These are phyloP conservation scores for Zygosaccharomyces sapae DNA, from an alignment of 1,139 yeast species.

Conservation along the genomic window DNA sequence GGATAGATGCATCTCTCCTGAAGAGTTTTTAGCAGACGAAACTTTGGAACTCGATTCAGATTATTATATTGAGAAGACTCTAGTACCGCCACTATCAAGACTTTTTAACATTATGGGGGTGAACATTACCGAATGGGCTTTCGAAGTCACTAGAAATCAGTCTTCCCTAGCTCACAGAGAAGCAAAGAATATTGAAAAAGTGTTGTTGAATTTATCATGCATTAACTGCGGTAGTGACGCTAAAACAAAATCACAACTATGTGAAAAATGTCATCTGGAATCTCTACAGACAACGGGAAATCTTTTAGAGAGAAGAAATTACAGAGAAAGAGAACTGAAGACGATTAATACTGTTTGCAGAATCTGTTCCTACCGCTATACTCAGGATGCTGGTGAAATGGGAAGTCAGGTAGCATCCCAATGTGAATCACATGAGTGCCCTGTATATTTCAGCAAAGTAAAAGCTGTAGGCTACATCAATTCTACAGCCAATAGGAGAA, in stretches of 20 bases:
- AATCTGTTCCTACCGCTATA: constrained; percentile 30
- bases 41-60: constrained; percentile 63
- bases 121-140: constrained; percentile 71
- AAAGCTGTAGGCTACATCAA: constrained; percentile 17
- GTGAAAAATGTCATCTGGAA: constrained; percentile 38
- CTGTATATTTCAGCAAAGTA: constrained; percentile 37
- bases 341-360: constrained; percentile 32
- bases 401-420: constrained; percentile 20
- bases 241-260: constrained; percentile 30
- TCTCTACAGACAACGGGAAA: constrained; percentile 27
- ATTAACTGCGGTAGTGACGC: constrained; percentile 21
- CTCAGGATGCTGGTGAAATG: constrained; percentile 22
- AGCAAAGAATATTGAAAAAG: constrained; percentile 10
- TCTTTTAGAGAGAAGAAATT: constrained; percentile 21
- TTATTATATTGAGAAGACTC: constrained; percentile 75
- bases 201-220: constrained; percentile 21
- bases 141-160: constrained; percentile 54
- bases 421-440: constrained; percentile 41
- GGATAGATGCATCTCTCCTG: constrained; percentile 79
- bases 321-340: constrained; percentile 23
- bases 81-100: constrained; percentile 87
- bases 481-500: constrained; percentile 4
- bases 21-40: constrained; percentile 52
- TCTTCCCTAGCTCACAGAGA: constrained; percentile 16
- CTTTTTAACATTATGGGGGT: constrained; percentile 80